These are phyloP conservation scores for Coccomyxa subellipsoidea DNA, from an alignment of 163 green algal genomes.

Conservation along the genomic window DNA sequence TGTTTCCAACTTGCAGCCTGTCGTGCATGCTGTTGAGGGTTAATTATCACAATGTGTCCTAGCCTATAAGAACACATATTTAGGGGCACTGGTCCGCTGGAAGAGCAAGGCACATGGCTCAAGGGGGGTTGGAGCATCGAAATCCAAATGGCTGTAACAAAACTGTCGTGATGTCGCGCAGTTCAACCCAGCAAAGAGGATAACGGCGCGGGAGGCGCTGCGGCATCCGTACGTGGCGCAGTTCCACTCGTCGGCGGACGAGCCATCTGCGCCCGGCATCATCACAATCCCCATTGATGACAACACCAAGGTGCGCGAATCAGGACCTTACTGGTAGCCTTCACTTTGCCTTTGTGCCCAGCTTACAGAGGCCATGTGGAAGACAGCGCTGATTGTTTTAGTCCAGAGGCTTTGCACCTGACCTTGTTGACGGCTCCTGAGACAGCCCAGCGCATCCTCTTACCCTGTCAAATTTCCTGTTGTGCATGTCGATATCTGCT, in stretches of 20 bases:
- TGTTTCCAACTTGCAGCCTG: no score
- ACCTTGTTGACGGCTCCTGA: no score
- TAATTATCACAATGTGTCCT: no score
- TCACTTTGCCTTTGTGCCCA: neutral
- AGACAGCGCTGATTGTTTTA: neutral
- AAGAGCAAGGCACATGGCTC: no score
- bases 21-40: no score
- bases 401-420: neutral
- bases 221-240: conserved; percentile 92
- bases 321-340: neutral
- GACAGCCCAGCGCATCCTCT: no score
- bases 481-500: no score
- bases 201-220: conserved; percentile 87
- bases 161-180: neutral
- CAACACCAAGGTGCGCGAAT: conserved; percentile 86
- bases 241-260: conserved; percentile 89
- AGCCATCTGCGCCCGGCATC: conserved; percentile 64
- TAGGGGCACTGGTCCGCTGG: no score
- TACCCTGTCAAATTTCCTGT: no score
- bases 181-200: conserved; percentile 94
- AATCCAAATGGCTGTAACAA: no score
- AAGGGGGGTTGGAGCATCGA: no score
- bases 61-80: no score
- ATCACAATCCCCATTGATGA: conserved; percentile 92
- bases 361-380: neutral